Conservation (phyloP, 108 stramenopile species). For the Mayamaea pseudoterrestris region DNA sequence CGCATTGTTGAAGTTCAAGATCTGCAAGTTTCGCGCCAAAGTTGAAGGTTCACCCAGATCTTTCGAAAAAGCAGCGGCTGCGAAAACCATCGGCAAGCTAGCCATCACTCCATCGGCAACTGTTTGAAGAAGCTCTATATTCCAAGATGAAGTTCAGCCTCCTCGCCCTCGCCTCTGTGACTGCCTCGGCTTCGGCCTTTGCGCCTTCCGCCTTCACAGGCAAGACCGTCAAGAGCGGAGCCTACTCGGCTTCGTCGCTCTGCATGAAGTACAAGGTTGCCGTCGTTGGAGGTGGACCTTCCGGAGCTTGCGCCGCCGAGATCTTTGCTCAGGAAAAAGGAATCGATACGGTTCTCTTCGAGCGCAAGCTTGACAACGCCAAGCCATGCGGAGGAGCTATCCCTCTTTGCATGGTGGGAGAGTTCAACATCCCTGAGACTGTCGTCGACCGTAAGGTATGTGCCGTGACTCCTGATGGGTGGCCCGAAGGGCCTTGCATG, state of each 20-base stretch:
- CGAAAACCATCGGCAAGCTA: too few relatives aligned
- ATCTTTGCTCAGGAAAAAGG: constrained; percentile 90
- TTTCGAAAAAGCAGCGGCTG: too few relatives aligned
- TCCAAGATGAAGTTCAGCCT: constrained; percentile 53
- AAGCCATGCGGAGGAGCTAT: constrained; percentile 99
- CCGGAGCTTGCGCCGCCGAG: constrained; percentile 96
- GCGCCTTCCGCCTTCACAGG: constrained; percentile 39
- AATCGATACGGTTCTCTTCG: constrained; percentile 89
- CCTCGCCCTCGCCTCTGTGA: constrained; percentile 17
- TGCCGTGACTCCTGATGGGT: not conserved
- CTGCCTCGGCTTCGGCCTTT: constrained; percentile 31
- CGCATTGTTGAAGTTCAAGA: too few relatives aligned
- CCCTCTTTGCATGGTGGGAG: constrained; percentile 97
- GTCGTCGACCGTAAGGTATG: constrained; percentile 96
- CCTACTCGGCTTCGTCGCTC: constrained; percentile 26
- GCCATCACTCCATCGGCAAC: too few relatives aligned
- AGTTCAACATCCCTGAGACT: constrained; percentile 90
- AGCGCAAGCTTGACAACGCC: constrained; percentile 98
- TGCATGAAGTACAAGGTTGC: constrained; percentile 91
- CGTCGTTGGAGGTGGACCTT: constrained; percentile 94
- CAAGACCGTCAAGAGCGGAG: constrained; percentile 20
- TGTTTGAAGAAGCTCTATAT: too few relatives aligned
- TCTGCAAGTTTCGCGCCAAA: too few relatives aligned
- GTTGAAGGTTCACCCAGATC: too few relatives aligned
- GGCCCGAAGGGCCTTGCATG: too few relatives aligned